Evolutionary conservation across 495 filamentous ascomycete genomes (phyloP), one percentile per base, ranked within the genome.

Genomic region (Hyphodiscus hymeniophilus): DNA sequence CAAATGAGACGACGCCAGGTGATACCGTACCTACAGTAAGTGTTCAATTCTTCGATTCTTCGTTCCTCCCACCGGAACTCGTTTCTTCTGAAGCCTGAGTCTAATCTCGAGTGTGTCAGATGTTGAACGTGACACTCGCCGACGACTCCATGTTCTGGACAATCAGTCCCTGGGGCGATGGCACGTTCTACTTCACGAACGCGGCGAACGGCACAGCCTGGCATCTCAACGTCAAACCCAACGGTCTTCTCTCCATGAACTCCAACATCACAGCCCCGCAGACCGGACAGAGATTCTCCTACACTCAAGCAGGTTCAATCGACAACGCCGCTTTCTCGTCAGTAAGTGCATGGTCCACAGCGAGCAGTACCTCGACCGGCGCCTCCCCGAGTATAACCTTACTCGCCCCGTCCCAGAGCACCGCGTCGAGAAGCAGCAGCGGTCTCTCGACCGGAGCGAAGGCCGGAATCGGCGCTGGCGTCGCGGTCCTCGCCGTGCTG

Each of bases 131-230:
- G 7, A 21, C 42, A 1, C n/a, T 46, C 12, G 12, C 31, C 10
- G 42, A 52, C 22, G 13, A 17, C 16, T 28, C 18, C 7, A 52
- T 52, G 49, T 52, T 46, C 32, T 52, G 49, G 49, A 20, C 36
- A 11, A 47, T 52, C 23, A 24, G 22, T 4, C 49, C 49, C 2
- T 52, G 49, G 49, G 23, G 15, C 3, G 49, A 52, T 46, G 49
- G 49, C 6, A 52, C 48, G 3, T 52, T 46, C 24, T 52, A 18
- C 21, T 30, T 52, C 1, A 52, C 42, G 3, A 52, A 52, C 31
- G 24, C 20, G 13, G 49, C 41, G 32, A 52, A 52, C 40, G 49
- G 49, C 7, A 39, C 49, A 16, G 42, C 16, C 7, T 52, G 49
- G 49, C 36, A 46, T 30, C 11, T 47, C 21, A 6, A 5, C 3